Evolutionary conservation across 306 rosid species (phyloP).

Genomic region (Adenanthera pavonina): DNA sequence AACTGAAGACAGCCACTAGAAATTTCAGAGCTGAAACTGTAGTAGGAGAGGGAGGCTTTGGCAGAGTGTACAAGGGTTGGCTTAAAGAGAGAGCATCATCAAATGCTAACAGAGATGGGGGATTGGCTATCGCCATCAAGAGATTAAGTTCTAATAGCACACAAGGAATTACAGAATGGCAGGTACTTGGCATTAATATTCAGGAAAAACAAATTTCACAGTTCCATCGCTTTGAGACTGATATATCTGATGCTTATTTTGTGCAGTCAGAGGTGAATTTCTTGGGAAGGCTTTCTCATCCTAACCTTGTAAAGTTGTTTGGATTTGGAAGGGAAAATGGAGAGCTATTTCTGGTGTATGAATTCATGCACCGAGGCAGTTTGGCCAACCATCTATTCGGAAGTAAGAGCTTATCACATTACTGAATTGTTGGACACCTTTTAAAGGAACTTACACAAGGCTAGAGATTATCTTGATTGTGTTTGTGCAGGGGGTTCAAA

Average conservation of each 20-base stretch:
- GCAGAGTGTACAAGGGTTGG: conserved; percentile 85
- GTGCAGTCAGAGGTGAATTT: conserved; percentile 88
- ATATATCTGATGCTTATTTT: background rate
- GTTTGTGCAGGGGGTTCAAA: conserved; percentile 70
- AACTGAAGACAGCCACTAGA: conserved; percentile 72
- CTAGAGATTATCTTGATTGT: background rate
- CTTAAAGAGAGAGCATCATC: conserved; percentile 54
- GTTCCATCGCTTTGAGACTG: background rate
- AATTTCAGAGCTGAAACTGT: conserved; percentile 66
- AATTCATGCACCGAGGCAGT: conserved; percentile 81
- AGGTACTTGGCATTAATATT: conserved; percentile 51
- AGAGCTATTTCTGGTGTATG: conserved; percentile 70
- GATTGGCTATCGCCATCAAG: conserved; percentile 71
- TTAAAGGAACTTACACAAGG: background rate
- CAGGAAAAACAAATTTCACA: background rate
- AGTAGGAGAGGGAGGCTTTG: conserved; percentile 93
- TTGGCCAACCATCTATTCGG: conserved; percentile 87
- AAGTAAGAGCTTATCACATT: conserved; percentile 60
- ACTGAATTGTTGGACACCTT: conserved; percentile 17
- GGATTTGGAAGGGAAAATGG: conserved; percentile 71
- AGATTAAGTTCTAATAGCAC: conserved; percentile 65
- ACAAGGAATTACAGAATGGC: conserved; percentile 91
- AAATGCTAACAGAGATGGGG: conserved; percentile 41
- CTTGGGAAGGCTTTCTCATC: conserved; percentile 93
- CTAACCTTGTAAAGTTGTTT: conserved; percentile 78